Evolutionary conservation across 1,284 basidiomycete species (phyloP), one percentile per base, ranked within the genome.

Genomic region (Leucoagaricus sp.): DNA sequence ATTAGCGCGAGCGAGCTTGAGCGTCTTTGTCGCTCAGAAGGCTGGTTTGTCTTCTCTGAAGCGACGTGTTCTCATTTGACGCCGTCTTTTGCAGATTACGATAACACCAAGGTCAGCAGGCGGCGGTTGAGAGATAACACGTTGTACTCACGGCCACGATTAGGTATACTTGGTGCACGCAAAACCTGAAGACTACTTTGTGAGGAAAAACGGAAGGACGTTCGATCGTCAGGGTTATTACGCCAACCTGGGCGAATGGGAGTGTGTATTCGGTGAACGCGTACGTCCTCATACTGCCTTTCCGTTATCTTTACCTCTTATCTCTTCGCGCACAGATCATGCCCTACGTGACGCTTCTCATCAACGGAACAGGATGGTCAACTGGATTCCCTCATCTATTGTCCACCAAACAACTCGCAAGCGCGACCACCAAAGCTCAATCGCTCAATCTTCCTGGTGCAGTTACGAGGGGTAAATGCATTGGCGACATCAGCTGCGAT

Each of bases 401-500:
- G 80, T 84, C 83, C 1, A 90, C 83, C 31, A 74, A 77, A 0
- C 84, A 91, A 61, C 76, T 94, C 7, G 69, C 70, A 0, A 66
- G 68, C 31, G 85, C 86, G 0, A 75, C 91, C 2, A 63, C 74
- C 34, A 72, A 69, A 1, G 84, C 85, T 0, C 72, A 73, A 48
- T 64, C 76, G 44, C 65, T 84, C 25, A 42, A 40, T 17, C 33
- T 57, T 15, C 49, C 49, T 8, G 49, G 55, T n/a, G 79, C 82
- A n/a, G 78, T 72, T 8, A 79, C 78, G 3, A 75, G 89, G 10
- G 86, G 87, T 63, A 77, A 78, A 10, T 89, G 86, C 53, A 81
- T 96, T 21, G 91, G 91, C 5, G 94, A 96, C 65, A 88, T 96
- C 34, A 92, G 85, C 58, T 95, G 93, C 65, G 93, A 96, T 67